A percentile compares a stretch with the other conserved stretches of the same genome.
Conservation (phyloP, 768 basidiomycete genomes). For the Suillus paluster region DNA sequence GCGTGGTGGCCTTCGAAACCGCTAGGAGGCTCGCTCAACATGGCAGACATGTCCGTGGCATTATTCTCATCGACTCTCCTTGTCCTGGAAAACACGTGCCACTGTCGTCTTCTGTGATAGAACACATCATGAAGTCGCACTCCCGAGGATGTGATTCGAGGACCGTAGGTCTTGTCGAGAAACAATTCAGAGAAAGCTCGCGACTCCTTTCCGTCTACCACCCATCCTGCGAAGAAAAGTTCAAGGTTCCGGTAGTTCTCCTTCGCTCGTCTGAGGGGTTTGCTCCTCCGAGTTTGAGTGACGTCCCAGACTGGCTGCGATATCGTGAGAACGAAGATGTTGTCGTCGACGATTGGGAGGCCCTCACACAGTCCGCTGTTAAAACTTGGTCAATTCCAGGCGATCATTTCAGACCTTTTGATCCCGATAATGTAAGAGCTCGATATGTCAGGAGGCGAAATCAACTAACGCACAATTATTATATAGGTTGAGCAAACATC, state of each 20-base stretch:
- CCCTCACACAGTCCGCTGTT: slow-evolving; percentile 40
- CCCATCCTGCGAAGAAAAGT: slow-evolving; percentile 31
- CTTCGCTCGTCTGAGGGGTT: slow-evolving; percentile 59
- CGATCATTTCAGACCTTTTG: slow-evolving; percentile 67
- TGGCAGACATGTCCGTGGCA: slow-evolving; percentile 53
- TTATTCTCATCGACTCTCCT: slow-evolving; percentile 72
- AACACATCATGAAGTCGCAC: slow-evolving; percentile 44
- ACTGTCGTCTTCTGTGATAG: slow-evolving; percentile 56
- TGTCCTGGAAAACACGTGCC: slow-evolving; percentile 55
- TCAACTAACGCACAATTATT: background rate
- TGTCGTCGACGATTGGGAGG: slow-evolving; percentile 52
- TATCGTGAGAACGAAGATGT: slow-evolving; percentile 43
- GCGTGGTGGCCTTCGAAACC: slow-evolving; percentile 70
- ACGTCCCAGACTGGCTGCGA: slow-evolving; percentile 57
- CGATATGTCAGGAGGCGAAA: background rate
- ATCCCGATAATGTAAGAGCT: slow-evolving; percentile 49
- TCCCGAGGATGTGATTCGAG: slow-evolving; percentile 32
- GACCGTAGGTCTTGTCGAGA: slow-evolving; percentile 41
- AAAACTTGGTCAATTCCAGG: slow-evolving; percentile 63
- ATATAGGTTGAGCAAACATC: slow-evolving; percentile 27
- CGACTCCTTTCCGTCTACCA: slow-evolving; percentile 51
- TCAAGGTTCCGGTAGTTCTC: slow-evolving; percentile 46
- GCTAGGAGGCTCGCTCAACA: slow-evolving; percentile 49
- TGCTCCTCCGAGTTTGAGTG: slow-evolving; percentile 30
- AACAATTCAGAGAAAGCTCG: slow-evolving; percentile 55